Conservation (phyloP, 805 yeast species). For the Kodamaea kaohsiungensis region DNA sequence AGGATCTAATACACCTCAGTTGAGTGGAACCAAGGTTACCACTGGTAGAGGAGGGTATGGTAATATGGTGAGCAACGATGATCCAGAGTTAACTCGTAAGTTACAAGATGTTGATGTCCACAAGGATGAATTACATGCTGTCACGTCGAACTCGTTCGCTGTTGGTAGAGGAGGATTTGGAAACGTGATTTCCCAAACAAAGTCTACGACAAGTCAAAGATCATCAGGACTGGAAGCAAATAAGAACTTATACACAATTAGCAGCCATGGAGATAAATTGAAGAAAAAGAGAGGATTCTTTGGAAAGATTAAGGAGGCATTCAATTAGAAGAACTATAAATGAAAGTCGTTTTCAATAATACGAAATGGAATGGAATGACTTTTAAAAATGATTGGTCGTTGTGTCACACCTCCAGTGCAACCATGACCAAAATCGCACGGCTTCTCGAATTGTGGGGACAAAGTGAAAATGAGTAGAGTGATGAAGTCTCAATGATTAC, state of each 20-base stretch:
- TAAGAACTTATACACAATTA: conserved; percentile 31
- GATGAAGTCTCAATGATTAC: background rate
- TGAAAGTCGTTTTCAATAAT: background rate
- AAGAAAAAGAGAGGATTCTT: conserved; percentile 36
- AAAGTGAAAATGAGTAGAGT: background rate
- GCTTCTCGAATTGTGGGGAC: background rate
- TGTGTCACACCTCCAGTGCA: too few species aligned
- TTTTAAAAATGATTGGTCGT: background rate
- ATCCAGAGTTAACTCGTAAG: conserved; percentile 57
- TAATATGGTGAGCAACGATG: conserved; percentile 64
- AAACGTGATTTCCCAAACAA: conserved; percentile 45
- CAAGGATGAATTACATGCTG: conserved; percentile 38
- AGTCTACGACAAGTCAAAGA: conserved; percentile 23
- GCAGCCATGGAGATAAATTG: conserved; percentile 32
- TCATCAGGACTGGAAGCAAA: conserved; percentile 16
- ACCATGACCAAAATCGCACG: background rate
- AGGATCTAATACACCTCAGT: conserved; percentile 62
- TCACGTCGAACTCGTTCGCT: conserved; percentile 47
- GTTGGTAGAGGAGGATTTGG: conserved; percentile 72
- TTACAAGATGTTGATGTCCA: conserved; percentile 64
- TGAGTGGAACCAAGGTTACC: conserved; percentile 55
- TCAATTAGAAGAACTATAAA: conserved; percentile 20
- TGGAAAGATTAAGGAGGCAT: conserved; percentile 46
- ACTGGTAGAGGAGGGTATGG: conserved; percentile 85
- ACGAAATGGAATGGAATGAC: background rate